These are phyloP conservation scores for Selaginella moellendorffii DNA, from an alignment of 75 land plant genomes.

Conservation along the genomic window DNA sequence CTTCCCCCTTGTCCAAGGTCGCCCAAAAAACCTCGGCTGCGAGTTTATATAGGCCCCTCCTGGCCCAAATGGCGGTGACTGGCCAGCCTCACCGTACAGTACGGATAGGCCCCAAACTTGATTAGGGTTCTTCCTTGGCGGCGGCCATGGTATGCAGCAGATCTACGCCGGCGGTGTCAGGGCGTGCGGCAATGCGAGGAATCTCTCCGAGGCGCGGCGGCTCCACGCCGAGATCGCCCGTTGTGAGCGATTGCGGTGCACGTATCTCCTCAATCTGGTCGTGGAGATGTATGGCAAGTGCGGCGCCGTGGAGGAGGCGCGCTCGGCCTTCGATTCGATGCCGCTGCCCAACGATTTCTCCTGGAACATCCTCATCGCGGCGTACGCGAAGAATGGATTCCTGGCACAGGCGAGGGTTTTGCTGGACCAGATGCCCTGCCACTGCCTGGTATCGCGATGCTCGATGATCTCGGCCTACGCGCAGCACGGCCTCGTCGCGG, in stretches of 20 bases:
- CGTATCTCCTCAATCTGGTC: not conserved
- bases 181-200: not conserved
- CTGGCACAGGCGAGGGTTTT: not conserved
- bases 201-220: not conserved
- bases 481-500: not conserved
- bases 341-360: constrained; percentile 1
- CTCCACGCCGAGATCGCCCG: not conserved
- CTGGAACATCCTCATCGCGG: not conserved
- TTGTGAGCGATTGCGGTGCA: not conserved
- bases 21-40: no score
- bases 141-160: no score
- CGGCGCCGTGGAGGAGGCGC: not conserved
- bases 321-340: not conserved
- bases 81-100: no score
- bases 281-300: constrained; percentile 9
- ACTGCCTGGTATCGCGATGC: not conserved
- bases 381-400: not conserved
- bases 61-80: no score
- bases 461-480: not conserved
- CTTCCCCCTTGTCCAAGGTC: no score
- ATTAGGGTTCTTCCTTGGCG: no score
- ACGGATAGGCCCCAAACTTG: no score
- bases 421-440: not conserved
- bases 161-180: no score
- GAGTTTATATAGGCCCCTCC: no score